A percentile compares a stretch with the other conserved stretches of the same genome.
phyloP scores from a whole-genome alignment of 1,284 basidiomycete genomes.

The Apiotrichum laibachii region DNA sequence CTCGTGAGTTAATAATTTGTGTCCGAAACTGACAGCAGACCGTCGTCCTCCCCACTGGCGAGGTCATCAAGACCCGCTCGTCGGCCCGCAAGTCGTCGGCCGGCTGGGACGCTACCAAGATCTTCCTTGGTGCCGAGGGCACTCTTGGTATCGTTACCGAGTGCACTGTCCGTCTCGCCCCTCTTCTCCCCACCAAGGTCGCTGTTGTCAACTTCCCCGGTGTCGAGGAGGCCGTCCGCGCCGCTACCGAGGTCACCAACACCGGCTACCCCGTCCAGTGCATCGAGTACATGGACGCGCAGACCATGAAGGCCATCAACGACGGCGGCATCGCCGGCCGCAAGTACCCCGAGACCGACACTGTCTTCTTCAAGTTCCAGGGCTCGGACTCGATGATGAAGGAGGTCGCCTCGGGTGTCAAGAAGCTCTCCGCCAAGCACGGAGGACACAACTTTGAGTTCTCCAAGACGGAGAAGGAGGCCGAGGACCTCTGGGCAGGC shows the following conservation, averaged over 20 bases:
- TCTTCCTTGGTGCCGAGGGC: slow-evolving; percentile 93
- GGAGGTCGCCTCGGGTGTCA: slow-evolving; percentile 63
- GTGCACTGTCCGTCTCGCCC: slow-evolving; percentile 77
- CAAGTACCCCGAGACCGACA: slow-evolving; percentile 67
- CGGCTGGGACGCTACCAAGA: slow-evolving; percentile 83
- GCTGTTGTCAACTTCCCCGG: slow-evolving; percentile 55
- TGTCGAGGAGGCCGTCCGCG: slow-evolving; percentile 61
- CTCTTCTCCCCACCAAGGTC: slow-evolving; percentile 67
- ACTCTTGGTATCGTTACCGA: slow-evolving; percentile 91
- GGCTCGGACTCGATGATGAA: slow-evolving; percentile 63
- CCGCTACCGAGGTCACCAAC: slow-evolving; percentile 54
- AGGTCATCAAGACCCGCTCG: slow-evolving; percentile 88
- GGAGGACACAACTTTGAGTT: slow-evolving; percentile 69
- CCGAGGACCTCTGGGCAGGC: slow-evolving; percentile 75
- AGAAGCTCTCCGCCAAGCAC: slow-evolving; percentile 62
- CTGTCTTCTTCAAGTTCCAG: slow-evolving; percentile 85
- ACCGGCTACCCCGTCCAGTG: slow-evolving; percentile 55
- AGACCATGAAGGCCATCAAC: slow-evolving; percentile 70
- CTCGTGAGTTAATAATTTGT: slow-evolving; percentile 55
- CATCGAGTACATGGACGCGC: slow-evolving; percentile 70
- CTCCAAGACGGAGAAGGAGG: slow-evolving; percentile 66
- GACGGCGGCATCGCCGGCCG: slow-evolving; percentile 57
- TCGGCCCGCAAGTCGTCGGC: slow-evolving; percentile 83
- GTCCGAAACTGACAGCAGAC: slow-evolving; percentile 57
- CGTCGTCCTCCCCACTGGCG: slow-evolving; percentile 81